Base-by-base conservation (phyloP, 1,139 yeast species). In the Candida labiduridarum region DNA sequence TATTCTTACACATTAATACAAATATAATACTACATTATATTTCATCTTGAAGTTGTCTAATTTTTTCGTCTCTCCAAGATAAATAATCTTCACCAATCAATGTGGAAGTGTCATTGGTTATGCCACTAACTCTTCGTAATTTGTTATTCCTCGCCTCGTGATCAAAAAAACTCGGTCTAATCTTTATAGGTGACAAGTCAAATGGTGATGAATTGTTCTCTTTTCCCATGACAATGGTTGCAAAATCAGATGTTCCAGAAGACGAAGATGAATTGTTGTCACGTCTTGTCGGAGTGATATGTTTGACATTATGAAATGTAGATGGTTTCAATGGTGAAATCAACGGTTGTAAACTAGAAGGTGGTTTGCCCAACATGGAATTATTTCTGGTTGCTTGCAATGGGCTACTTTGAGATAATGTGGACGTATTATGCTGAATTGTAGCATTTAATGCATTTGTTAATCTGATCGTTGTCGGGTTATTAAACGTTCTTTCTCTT, bases 81-180 rank as follows among this genome's bases (percentile, higher is more conserved):
- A 68, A 67, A 54, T 74, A 76, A 42, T 75, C 80, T 41, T 74
- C 79, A 5, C 77, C 77, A 19, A 71, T 62, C 33, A 75, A 62
- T 1, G 77, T 71, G 1, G 79, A 72, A 45, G 72, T 71, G 44
- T 74, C 75, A 45, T 67, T 58, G 31, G 68, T 67, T 15, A 59
- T 59, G 9, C 60, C 51, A 50, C 71, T 68, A 14, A 58, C 47
- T 44, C 62, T 56, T 7, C 48, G 47, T 18, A 27, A 42, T 19
- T 35, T 35, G 7, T 2, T 18, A 36, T 33, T 31, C 34, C 16
- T 12, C 14, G 34, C 19, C 7, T 45, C 41, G 2, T 27, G 42
- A 18, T 41, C 45, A 12, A 46, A 47, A 19, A 46, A 47, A 18
- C 38, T 40, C 1, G 51, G 36, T 15, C 48, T 49, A 6, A 51